These are phyloP conservation scores for Vicia villosa DNA, from an alignment of 306 rosid species.

Conservation along the genomic window DNA sequence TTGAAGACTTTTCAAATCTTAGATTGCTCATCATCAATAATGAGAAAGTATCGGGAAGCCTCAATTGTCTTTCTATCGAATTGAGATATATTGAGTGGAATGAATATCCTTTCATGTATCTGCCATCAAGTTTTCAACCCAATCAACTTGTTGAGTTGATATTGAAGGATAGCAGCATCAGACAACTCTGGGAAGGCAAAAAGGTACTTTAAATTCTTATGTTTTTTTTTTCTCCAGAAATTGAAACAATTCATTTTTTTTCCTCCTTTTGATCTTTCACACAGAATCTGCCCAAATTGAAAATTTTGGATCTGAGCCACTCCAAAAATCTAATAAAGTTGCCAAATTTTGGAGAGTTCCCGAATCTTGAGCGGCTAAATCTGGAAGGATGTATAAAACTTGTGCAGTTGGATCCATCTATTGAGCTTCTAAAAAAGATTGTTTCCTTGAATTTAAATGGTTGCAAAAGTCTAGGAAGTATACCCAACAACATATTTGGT, in stretches of 20 bases:
- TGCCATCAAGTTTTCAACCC: constrained; percentile 26
- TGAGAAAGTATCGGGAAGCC: not conserved
- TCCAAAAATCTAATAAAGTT: too few species aligned
- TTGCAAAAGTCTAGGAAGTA: not conserved
- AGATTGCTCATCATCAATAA: not conserved
- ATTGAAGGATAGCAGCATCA: not conserved
- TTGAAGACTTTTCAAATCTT: not conserved
- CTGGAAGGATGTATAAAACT: not conserved
- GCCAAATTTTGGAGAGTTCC: not conserved
- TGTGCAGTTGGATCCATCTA: not conserved
- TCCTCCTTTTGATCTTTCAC: not conserved
- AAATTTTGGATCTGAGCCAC: too few species aligned
- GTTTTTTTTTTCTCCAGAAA: not conserved
- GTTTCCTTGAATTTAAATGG: not conserved
- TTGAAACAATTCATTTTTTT: not conserved
- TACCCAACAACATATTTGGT: not conserved
- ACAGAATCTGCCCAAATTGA: not conserved
- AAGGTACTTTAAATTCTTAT: constrained; percentile 14
- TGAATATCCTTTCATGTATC: constrained; percentile 4
- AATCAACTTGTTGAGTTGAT: constrained; percentile 17
- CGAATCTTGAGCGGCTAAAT: not conserved
- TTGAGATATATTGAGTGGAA: constrained; percentile 28
- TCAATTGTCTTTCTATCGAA: constrained; percentile 18
- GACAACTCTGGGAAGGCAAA: constrained; percentile 22
- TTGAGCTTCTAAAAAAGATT: not conserved